phyloP scores from a whole-genome alignment of 2,329 filamentous ascomycete genomes.

The Colletotrichum siamense region DNA sequence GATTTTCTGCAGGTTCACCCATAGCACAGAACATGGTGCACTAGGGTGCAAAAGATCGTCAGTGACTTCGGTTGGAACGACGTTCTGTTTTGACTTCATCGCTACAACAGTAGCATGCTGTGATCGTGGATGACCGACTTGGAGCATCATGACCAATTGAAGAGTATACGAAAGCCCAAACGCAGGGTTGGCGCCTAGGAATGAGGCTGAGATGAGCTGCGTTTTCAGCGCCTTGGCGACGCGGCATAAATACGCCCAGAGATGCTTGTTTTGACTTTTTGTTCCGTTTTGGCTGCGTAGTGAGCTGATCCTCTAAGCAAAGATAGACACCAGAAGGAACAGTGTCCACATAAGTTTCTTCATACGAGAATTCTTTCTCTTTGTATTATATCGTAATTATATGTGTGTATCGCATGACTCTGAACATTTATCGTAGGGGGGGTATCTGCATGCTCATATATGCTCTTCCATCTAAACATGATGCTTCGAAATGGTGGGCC shows the following conservation, averaged over 20 bases:
- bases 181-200: background rate
- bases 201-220: background rate
- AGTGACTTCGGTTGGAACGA: background rate
- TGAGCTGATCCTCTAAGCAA: background rate
- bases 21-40: background rate
- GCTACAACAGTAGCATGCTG: background rate
- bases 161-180: background rate
- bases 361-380: background rate
- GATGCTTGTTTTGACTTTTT: background rate
- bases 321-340: background rate
- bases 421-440: background rate
- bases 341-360: background rate
- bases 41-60: background rate
- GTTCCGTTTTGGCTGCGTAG: background rate
- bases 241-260: background rate
- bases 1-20: background rate
- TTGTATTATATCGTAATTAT: background rate
- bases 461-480: background rate
- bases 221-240: background rate
- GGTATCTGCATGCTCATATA: conserved; percentile 16
- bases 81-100: background rate
- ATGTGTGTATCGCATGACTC: background rate
- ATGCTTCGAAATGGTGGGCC: background rate
- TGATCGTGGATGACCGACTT: background rate
- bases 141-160: background rate